Percentiles rank a stretch among this genome's conserved stretches.
Evolutionary conservation across 1,139 yeast genomes (phyloP).

Genomic region (Groenewaldozyma sp.): DNA sequence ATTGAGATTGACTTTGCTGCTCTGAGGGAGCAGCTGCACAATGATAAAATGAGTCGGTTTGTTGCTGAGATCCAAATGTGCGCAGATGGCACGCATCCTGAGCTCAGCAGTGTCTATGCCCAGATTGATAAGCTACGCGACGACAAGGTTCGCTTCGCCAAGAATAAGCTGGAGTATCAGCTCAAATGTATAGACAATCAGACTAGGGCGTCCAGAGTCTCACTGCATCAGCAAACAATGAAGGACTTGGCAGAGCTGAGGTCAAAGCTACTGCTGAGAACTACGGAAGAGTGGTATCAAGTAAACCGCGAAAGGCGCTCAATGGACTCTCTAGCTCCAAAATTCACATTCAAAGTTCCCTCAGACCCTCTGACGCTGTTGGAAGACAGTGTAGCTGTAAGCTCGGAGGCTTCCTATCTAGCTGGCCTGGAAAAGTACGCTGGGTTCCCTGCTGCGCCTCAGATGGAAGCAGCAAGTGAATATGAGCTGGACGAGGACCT

Average conservation of each 20-base stretch:
- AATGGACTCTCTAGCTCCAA: slow-evolving; percentile 64
- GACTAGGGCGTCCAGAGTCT: slow-evolving; percentile 69
- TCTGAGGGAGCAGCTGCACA: slow-evolving; percentile 54
- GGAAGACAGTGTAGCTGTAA: slow-evolving; percentile 44
- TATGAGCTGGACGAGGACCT: slow-evolving; percentile 25
- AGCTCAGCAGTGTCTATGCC: slow-evolving; percentile 52
- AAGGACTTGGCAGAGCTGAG: slow-evolving; percentile 63
- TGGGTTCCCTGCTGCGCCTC: slow-evolving; percentile 58
- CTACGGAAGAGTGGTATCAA: slow-evolving; percentile 87
- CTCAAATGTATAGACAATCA: slow-evolving; percentile 69
- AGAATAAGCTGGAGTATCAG: slow-evolving; percentile 61
- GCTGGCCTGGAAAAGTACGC: slow-evolving; percentile 48
- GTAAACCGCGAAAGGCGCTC: slow-evolving; percentile 83
- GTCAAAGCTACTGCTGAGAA: slow-evolving; percentile 52
- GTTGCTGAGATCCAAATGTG: slow-evolving; percentile 84
- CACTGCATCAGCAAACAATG: slow-evolving; percentile 76
- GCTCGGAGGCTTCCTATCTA: slow-evolving; percentile 48
- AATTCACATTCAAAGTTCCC: slow-evolving; percentile 31
- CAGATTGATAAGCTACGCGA: slow-evolving; percentile 66
- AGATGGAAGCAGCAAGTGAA: slow-evolving; percentile 38
- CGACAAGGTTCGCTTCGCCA: slow-evolving; percentile 58
- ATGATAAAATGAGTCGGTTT: slow-evolving; percentile 54
- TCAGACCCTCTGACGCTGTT: slow-evolving; percentile 35
- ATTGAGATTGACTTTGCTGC: slow-evolving; percentile 83
- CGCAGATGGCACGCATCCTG: slow-evolving; percentile 86